Evolutionary conservation across 2,329 filamentous ascomycete genomes (phyloP).

Genomic region (Fusarium chuoi): DNA sequence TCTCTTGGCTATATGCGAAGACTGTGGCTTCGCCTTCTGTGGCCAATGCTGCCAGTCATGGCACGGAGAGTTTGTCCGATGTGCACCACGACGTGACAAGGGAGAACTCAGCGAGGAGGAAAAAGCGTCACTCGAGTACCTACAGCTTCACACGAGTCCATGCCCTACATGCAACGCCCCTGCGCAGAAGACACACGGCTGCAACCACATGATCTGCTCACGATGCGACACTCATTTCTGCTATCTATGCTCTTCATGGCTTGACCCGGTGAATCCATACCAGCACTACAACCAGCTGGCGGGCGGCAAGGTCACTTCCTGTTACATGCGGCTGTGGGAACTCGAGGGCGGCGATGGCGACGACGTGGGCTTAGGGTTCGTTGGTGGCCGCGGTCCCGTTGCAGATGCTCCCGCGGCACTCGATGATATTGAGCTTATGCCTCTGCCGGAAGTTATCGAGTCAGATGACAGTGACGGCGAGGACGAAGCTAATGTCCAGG

Average conservation of each 20-base stretch:
- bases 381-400: conserved; percentile 49
- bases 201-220: conserved; percentile 96
- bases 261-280: conserved; percentile 84
- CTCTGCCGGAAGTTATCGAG: conserved; percentile 46
- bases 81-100: conserved; percentile 71
- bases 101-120: conserved; percentile 85
- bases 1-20: conserved; percentile 84
- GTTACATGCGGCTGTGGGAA: conserved; percentile 91
- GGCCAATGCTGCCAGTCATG: conserved; percentile 76
- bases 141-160: conserved; percentile 81
- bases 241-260: conserved; percentile 91
- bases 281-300: conserved; percentile 81
- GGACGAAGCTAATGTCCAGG: conserved; percentile 42
- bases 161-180: conserved; percentile 90
- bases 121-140: conserved; percentile 85
- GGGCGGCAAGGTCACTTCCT: conserved; percentile 65
- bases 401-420: conserved; percentile 22
- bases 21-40: conserved; percentile 92
- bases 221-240: conserved; percentile 94
- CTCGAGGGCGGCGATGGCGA: conserved; percentile 81
- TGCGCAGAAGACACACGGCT: conserved; percentile 90
- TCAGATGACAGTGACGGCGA: conserved; percentile 48
- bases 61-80: conserved; percentile 87
- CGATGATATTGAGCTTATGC: conserved; percentile 34
- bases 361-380: conserved; percentile 59